Conservation (phyloP, 2,329 filamentous ascomycete genomes). For the Cladorrhinum sp. region DNA sequence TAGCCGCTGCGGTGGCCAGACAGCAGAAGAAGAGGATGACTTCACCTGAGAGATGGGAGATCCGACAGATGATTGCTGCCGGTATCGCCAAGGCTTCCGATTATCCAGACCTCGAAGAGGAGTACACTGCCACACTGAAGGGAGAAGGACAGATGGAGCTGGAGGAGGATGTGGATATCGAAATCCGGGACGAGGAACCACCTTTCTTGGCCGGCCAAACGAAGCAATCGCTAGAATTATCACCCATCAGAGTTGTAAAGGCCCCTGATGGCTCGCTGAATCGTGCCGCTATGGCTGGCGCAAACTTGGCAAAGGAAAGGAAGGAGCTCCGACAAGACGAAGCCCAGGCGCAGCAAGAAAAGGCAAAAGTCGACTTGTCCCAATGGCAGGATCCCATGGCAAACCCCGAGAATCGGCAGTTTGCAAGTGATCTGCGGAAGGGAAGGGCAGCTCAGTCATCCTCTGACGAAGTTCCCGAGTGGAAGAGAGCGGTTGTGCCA, state of each 20-base stretch:
- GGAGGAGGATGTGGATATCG: constrained; percentile 96
- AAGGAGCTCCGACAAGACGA: constrained; percentile 88
- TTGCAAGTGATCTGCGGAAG: constrained; percentile 80
- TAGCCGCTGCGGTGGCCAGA: constrained; percentile 53
- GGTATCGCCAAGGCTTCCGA: constrained; percentile 90
- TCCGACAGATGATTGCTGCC: constrained; percentile 91
- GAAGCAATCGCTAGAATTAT: constrained; percentile 90
- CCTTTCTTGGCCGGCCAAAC: constrained; percentile 95
- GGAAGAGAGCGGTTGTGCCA: constrained; percentile 79
- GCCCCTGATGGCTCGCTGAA: constrained; percentile 98
- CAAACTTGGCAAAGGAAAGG: constrained; percentile 81
- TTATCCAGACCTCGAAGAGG: constrained; percentile 91
- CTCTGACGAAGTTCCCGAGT: constrained; percentile 76
- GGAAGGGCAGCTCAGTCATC: constrained; percentile 53
- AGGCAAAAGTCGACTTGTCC: constrained; percentile 76
- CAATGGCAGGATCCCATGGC: constrained; percentile 99
- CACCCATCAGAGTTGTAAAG: constrained; percentile 93
- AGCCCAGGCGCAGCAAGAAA: constrained; percentile 72
- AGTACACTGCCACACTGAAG: constrained; percentile 82
- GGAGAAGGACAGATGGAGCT: constrained; percentile 87
- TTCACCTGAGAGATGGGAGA: constrained; percentile 96
- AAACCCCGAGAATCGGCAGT: constrained; percentile 76
- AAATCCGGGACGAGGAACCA: constrained; percentile 92
- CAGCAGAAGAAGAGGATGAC: constrained; percentile 88
- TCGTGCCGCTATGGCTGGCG: constrained; percentile 90